phyloP scores from a whole-genome alignment of 768 basidiomycete species.

The Russula ochroleuca region DNA sequence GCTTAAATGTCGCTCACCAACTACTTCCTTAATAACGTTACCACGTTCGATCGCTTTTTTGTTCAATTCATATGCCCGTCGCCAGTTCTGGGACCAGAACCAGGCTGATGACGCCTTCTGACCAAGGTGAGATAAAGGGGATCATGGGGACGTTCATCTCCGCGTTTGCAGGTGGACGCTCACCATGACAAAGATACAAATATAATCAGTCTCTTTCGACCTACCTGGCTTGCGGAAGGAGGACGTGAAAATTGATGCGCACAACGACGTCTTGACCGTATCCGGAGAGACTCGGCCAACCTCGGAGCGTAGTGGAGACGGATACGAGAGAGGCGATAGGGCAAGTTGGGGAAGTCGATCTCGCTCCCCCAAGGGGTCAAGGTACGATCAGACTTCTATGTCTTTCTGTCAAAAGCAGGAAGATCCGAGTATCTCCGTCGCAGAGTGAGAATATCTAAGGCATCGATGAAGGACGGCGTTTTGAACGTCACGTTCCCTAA shows the following conservation, averaged over 20 bases:
- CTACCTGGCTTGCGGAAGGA: not conserved
- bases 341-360: not conserved
- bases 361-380: not conserved
- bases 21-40: not conserved
- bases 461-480: not conserved
- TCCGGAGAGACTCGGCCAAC: not conserved
- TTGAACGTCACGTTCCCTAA: not conserved
- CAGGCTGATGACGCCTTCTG: not conserved
- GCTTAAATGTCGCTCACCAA: not conserved
- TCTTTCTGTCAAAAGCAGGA: not conserved
- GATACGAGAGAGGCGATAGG: not conserved
- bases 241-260: constrained; percentile 1
- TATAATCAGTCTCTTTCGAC: not conserved
- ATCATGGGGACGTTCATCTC: not conserved
- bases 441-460: not conserved
- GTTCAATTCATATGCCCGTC: not conserved
- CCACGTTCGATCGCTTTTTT: not conserved
- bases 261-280: constrained; percentile 5
- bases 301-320: not conserved
- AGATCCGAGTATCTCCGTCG: not conserved
- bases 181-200: not conserved
- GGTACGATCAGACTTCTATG: not conserved
- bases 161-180: not conserved
- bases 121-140: not conserved
- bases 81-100: not conserved